These are phyloP conservation scores for Ogataea pini DNA, from an alignment of 805 yeast species.

Conservation along the genomic window DNA sequence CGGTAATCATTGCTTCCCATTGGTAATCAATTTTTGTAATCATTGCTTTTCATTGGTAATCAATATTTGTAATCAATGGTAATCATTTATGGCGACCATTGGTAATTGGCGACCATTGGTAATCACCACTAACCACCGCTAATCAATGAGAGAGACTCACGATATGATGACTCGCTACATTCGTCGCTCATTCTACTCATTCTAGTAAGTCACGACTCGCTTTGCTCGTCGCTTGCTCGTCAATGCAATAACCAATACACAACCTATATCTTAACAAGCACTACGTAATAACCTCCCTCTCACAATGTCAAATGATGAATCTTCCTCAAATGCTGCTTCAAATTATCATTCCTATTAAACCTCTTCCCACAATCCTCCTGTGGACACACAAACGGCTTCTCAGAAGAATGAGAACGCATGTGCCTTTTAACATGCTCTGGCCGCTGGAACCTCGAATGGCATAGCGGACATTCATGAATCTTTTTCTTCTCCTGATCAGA, in stretches of 20 bases:
- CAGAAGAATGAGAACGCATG: slow-evolving; percentile 57
- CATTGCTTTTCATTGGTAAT: no score
- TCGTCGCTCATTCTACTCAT: no score
- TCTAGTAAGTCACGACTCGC: no score
- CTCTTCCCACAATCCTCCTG: slow-evolving; percentile 53
- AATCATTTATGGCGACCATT: no score
- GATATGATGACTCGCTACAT: no score
- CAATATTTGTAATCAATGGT: no score
- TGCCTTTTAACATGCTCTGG: slow-evolving; percentile 74
- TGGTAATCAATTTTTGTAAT: background rate
- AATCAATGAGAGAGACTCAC: no score
- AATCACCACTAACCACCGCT: background rate
- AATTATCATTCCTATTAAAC: slow-evolving; percentile 59
- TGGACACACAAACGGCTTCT: slow-evolving; percentile 58
- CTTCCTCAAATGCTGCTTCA: slow-evolving; percentile 62
- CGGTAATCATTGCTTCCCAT: no score
- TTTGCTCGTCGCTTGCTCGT: background rate
- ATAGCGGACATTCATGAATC: slow-evolving; percentile 63
- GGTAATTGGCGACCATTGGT: background rate
- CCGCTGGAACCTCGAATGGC: slow-evolving; percentile 62
- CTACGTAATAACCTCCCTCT: no score
- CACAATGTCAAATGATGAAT: slow-evolving; percentile 41
- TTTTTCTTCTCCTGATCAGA: slow-evolving; percentile 47
- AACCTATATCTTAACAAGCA: background rate
- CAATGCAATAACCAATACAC: background rate